These are phyloP conservation scores for Coniferiporia sulphurascens DNA, from an alignment of 1,284 basidiomycete species.

Conservation along the genomic window DNA sequence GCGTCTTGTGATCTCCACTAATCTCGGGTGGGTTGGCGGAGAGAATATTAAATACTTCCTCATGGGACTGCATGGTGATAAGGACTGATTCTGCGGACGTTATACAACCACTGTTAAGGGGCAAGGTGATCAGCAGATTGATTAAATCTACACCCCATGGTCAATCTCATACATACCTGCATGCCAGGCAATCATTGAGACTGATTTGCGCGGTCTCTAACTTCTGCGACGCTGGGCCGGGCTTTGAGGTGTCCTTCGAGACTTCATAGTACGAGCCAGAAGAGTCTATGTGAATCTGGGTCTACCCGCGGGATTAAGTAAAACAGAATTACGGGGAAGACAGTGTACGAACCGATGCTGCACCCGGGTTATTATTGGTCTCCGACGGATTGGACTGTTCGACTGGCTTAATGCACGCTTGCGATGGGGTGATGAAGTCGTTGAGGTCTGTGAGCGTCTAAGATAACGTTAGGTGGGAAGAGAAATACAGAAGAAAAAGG, in stretches of 20 bases:
- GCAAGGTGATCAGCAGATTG: conserved; percentile 4
- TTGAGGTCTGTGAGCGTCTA: conserved; percentile 93
- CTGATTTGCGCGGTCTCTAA: conserved; percentile 93
- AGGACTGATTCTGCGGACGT: conserved; percentile 97
- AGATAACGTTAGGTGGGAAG: background rate
- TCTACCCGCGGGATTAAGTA: conserved; percentile 40
- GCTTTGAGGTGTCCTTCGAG: conserved; percentile 26
- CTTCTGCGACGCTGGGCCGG: conserved; percentile 39
- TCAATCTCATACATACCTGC: conserved; percentile 52
- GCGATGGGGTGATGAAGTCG: conserved; percentile 96
- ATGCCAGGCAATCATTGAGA: conserved; percentile 92
- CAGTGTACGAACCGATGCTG: conserved; percentile 48
- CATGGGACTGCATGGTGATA: conserved; percentile 95
- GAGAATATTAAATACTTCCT: conserved; percentile 82
- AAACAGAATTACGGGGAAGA: conserved; percentile 2
- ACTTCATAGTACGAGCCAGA: conserved; percentile 80
- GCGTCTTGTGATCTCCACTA: conserved; percentile 44
- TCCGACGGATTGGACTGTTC: conserved; percentile 52
- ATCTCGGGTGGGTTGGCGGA: conserved; percentile 44
- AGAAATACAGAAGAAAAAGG: conserved; percentile 1
- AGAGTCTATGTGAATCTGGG: conserved; percentile 85
- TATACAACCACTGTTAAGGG: conserved; percentile 81
- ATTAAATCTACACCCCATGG: background rate
- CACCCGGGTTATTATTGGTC: conserved; percentile 43
- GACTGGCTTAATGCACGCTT: conserved; percentile 97